Percentiles rank a stretch among this genome's conserved stretches.
phyloP scores from a whole-genome alignment of 768 basidiomycete species.

The Pleurotus djamor region DNA sequence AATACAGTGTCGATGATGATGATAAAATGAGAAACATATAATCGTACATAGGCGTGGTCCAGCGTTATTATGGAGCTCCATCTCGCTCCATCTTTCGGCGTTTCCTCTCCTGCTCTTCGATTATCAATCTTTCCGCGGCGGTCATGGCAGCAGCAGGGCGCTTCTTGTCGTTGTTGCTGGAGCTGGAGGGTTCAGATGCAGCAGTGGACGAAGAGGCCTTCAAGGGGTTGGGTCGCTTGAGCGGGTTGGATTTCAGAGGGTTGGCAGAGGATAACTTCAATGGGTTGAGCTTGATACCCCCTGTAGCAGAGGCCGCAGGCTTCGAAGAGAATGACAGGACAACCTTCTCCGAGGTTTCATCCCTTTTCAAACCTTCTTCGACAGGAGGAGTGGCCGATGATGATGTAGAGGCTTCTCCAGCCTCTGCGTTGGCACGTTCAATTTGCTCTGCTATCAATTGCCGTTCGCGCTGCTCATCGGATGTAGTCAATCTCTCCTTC shows the following conservation, averaged over 20 bases:
- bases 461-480: slow-evolving; percentile 94
- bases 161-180: slow-evolving; percentile 54
- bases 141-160: slow-evolving; percentile 63
- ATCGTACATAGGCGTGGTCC: background rate
- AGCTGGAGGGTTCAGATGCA: slow-evolving; percentile 25
- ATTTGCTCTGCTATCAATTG: slow-evolving; percentile 91
- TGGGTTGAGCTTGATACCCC: slow-evolving; percentile 60
- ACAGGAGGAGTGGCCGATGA: slow-evolving; percentile 33
- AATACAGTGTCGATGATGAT: background rate
- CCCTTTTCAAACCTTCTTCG: slow-evolving; percentile 67
- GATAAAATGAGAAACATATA: background rate
- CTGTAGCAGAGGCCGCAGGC: slow-evolving; percentile 30
- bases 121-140: slow-evolving; percentile 82
- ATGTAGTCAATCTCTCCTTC: slow-evolving; percentile 88
- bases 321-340: slow-evolving; percentile 72
- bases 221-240: slow-evolving; percentile 76
- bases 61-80: slow-evolving; percentile 12
- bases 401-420: slow-evolving; percentile 28
- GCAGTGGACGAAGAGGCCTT: slow-evolving; percentile 47
- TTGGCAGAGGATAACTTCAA: slow-evolving; percentile 52
- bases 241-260: slow-evolving; percentile 63
- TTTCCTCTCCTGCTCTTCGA: slow-evolving; percentile 92
- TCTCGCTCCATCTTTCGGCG: slow-evolving; percentile 69
- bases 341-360: slow-evolving; percentile 71
- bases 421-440: slow-evolving; percentile 69